Conservation (phyloP, 2,329 filamentous ascomycete genomes). For the Nectriaceae sp. region DNA sequence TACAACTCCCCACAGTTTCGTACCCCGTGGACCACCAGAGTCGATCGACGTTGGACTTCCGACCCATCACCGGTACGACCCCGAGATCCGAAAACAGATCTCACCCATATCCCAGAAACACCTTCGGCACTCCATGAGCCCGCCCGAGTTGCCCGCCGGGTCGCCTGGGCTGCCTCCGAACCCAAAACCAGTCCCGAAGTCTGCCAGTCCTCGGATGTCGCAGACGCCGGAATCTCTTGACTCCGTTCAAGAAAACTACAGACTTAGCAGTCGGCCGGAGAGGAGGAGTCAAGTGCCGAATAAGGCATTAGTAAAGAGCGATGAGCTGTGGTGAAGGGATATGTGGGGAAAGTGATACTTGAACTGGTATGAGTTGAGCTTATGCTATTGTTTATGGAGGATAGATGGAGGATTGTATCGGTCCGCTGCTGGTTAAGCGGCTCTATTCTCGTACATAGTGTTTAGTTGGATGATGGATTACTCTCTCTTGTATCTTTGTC, state of each 20-base stretch:
- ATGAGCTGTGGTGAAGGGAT: conserved; percentile 11
- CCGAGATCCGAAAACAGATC: conserved; percentile 34
- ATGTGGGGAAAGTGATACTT: background rate
- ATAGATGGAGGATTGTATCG: background rate
- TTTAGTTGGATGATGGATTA: too few species aligned
- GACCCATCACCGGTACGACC: conserved; percentile 36
- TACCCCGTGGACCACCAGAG: conserved; percentile 18
- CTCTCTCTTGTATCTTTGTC: too few species aligned
- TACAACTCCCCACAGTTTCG: conserved; percentile 35
- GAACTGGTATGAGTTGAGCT: background rate
- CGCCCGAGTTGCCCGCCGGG: conserved; percentile 24
- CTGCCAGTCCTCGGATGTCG: conserved; percentile 14
- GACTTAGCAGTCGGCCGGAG: background rate
- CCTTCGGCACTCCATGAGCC: conserved; percentile 15
- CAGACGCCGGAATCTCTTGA: background rate
- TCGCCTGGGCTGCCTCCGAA: conserved; percentile 32
- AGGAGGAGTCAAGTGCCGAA: background rate
- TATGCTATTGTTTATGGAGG: conserved; percentile 6
- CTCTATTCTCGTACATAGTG: conserved; percentile 5
- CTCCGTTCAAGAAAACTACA: background rate
- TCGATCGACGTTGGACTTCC: conserved; percentile 23
- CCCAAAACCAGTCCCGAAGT: conserved; percentile 26
- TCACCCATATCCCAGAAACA: conserved; percentile 27
- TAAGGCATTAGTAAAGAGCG: conserved; percentile 7
- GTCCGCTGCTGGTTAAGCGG: conserved; percentile 16